phyloP scores from a whole-genome alignment of 2,329 filamentous ascomycete species.

The Botrytis byssoidea region DNA sequence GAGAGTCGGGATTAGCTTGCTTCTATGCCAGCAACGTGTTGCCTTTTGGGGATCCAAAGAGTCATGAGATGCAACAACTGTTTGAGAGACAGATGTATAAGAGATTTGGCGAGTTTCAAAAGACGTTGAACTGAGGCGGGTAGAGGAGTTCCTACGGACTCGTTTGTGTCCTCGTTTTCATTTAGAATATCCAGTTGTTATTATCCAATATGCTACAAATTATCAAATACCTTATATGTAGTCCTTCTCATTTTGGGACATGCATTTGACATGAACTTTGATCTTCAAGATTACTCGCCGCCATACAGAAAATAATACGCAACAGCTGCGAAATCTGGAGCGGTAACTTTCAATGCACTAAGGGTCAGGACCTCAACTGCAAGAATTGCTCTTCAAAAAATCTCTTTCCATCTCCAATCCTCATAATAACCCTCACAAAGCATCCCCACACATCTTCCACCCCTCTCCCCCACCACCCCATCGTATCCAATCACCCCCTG shows the following conservation, averaged over 20 bases:
- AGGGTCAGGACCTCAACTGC: rapidly evolving
- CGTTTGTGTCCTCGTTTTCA: neutral
- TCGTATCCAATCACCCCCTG: no score
- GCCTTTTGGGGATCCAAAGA: conserved; percentile 43
- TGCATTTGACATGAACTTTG: neutral
- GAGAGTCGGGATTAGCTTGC: conserved; percentile 42
- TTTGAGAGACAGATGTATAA: conserved; percentile 46
- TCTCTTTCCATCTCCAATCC: no score
- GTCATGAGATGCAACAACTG: conserved; percentile 41
- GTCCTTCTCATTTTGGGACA: neutral
- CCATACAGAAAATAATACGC: neutral
- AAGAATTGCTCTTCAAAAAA: no score
- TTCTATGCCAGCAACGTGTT: conserved; percentile 46
- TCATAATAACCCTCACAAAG: neutral
- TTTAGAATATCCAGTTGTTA: neutral
- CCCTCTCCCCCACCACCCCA: neutral
- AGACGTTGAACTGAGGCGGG: neutral
- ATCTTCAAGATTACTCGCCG: neutral
- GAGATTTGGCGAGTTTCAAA: neutral
- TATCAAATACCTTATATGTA: neutral
- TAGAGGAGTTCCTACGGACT: neutral
- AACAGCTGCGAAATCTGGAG: no score
- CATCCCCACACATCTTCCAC: neutral
- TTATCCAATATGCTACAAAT: neutral
- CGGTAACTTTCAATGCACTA: no score